Evolutionary conservation across 805 yeast species (phyloP).

Genomic region (Wickerhamomyces hampshirensis): DNA sequence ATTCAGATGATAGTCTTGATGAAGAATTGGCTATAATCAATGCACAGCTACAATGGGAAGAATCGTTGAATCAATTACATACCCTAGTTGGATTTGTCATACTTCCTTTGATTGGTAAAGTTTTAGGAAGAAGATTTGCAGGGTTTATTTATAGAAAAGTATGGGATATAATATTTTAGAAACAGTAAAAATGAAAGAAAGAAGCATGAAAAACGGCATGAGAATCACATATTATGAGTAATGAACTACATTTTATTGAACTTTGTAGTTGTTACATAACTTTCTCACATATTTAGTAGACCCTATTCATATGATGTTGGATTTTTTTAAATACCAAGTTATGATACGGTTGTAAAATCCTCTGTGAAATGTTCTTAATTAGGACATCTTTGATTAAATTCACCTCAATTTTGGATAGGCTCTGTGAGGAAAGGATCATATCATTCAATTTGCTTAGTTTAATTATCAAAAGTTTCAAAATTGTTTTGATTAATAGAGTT

Average conservation of each 20-base stretch:
- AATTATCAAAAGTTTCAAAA: conserved; percentile 14
- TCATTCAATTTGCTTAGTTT: conserved; percentile 13
- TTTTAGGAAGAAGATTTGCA: conserved; percentile 59
- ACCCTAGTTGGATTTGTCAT: conserved; percentile 55
- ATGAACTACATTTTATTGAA: background rate
- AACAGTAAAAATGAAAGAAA: background rate
- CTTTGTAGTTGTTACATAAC: background rate
- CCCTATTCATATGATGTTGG: conserved; percentile 8
- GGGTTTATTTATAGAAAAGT: conserved; percentile 26
- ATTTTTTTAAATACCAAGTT: conserved; percentile 8
- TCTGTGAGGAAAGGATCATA: background rate
- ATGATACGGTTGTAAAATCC: conserved; percentile 21
- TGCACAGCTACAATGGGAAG: conserved; percentile 74
- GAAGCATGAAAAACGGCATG: too few relatives aligned
- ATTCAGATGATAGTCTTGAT: conserved; percentile 16
- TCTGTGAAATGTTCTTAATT: conserved; percentile 15
- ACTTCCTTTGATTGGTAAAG: conserved; percentile 63
- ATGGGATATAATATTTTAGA: conserved; percentile 16
- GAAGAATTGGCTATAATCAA: conserved; percentile 28
- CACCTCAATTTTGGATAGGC: conserved; percentile 7
- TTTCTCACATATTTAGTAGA: conserved; percentile 5
- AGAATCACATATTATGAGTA: too few relatives aligned
- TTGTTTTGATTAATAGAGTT: conserved; percentile 13
- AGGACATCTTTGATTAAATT: conserved; percentile 20
- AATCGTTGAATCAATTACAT: conserved; percentile 53